phyloP scores from a whole-genome alignment of 345 rosid genomes.

The Garcia nutans region DNA sequence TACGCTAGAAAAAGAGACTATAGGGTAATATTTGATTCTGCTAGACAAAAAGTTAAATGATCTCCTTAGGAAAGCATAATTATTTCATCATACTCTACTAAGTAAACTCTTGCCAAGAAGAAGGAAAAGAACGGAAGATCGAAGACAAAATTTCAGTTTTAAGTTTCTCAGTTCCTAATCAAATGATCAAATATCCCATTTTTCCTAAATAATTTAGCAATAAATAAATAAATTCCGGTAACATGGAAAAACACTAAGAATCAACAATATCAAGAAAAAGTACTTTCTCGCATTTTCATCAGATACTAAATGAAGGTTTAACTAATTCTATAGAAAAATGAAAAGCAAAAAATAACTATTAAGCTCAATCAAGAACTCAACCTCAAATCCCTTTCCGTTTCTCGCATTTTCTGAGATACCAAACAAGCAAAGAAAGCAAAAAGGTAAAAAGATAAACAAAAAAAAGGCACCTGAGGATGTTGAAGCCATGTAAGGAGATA shows the following conservation, averaged over 20 bases:
- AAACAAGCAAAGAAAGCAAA: slow-evolving; percentile 11
- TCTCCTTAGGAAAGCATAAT: background rate
- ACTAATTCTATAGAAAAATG: background rate
- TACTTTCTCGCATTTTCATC: background rate
- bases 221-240: background rate
- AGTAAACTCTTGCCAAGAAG: background rate
- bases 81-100: background rate
- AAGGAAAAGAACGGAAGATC: background rate
- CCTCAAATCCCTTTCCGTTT: background rate
- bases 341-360: background rate
- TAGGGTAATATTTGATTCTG: background rate
- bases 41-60: background rate
- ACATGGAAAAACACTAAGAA: background rate
- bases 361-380: slow-evolving; percentile 3
- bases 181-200: background rate
- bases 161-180: background rate
- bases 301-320: background rate
- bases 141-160: background rate
- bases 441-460: background rate
- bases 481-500: slow-evolving; percentile 36
- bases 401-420: slow-evolving; percentile 15
- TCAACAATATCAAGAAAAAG: background rate
- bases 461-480: slow-evolving; percentile 44
- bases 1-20: background rate
- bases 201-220: background rate